Base-by-base conservation (phyloP, 345 rosid species). In the Syzygium aromaticum region DNA sequence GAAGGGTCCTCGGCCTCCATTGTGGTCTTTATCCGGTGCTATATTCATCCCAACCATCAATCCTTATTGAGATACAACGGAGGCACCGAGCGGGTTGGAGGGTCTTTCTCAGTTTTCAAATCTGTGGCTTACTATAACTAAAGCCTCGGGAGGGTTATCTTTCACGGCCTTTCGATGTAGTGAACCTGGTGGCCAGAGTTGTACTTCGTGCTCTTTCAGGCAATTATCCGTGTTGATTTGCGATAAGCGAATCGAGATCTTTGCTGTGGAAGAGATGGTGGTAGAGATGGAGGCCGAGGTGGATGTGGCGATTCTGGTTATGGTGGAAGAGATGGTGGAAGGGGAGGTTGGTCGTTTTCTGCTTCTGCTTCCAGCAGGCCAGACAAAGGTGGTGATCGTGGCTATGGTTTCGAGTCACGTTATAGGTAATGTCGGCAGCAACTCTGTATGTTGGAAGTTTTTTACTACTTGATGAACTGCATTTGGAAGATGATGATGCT, bases 281-380 rank as follows among this genome's bases (percentile, higher is more conserved):
- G 94, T 28, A 91, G 92, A 87, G 95, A 91, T 91, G 95, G 93
- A 25, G 51, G 51, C 11, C 11, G 51, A 11, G 51, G 9, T 51
- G 51, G 51, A 11, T 51, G 11, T 9, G 51, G 51, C 64, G 93
- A 90, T 84, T 88, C 85, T 86, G 91, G 93, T 77, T 89, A 89
- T 83, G 91, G 94, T 82, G 95, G 95, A 61, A 89, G 94, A 78
- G 94, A 91, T 67, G 91, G 96, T 88, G 96, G 95, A 56, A 89
- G 95, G 88, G 92, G 95, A 86, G 86, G 93, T 89, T 86, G 38
- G 77, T 63, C 46, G 7, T 43, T 43, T 43, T 43, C 46, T 43
- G 46, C 46, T 43, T 43, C 46, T 43, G 46, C 46, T 43, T 43
- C 46, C 46, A 14, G 9, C 4, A 14, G 10, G 77, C 77, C 88